A percentile compares a stretch with the other conserved stretches of the same genome.
phyloP scores from a whole-genome alignment of 371 early-diverging fungal species.

The Mortierella sp. region DNA sequence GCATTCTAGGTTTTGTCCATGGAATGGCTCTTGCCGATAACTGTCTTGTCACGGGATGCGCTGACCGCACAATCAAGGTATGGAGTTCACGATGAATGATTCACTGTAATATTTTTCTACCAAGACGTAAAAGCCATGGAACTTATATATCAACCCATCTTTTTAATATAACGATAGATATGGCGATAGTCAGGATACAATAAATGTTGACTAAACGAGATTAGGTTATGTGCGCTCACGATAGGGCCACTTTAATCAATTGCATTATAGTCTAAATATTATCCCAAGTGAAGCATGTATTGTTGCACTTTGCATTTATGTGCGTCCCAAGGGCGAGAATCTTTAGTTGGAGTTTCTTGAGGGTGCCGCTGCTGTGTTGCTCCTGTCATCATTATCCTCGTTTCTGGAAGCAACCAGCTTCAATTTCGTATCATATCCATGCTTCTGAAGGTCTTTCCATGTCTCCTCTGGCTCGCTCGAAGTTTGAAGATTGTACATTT shows the following conservation, averaged over 20 bases:
- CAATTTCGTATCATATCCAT: constrained; percentile 66
- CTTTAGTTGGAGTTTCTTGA: neutral
- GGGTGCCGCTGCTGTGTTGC: neutral
- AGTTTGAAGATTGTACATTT: constrained; percentile 83
- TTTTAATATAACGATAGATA: constrained; percentile 6
- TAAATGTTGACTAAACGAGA: neutral
- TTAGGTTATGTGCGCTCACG: neutral
- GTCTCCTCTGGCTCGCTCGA: constrained; percentile 79
- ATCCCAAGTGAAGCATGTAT: neutral
- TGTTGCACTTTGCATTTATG: neutral
- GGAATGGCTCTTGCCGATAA: constrained; percentile 65
- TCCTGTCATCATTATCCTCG: constrained; percentile 33
- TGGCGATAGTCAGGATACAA: constrained; percentile 6
- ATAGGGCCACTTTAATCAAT: neutral
- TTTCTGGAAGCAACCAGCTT: constrained; percentile 53
- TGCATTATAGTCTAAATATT: neutral
- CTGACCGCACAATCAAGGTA: constrained; percentile 73
- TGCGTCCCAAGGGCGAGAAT: neutral
- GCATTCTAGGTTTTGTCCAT: constrained; percentile 65
- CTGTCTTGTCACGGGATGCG: constrained; percentile 72
- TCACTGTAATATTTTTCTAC: neutral
- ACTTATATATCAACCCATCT: neutral
- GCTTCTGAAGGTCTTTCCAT: constrained; percentile 77
- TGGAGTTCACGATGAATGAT: neutral
- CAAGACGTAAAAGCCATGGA: neutral